Percentiles rank a stretch among this genome's conserved stretches.
These are phyloP conservation scores for Fusarium sp. DNA, from an alignment of 2,329 filamentous ascomycete genomes.

Conservation along the genomic window DNA sequence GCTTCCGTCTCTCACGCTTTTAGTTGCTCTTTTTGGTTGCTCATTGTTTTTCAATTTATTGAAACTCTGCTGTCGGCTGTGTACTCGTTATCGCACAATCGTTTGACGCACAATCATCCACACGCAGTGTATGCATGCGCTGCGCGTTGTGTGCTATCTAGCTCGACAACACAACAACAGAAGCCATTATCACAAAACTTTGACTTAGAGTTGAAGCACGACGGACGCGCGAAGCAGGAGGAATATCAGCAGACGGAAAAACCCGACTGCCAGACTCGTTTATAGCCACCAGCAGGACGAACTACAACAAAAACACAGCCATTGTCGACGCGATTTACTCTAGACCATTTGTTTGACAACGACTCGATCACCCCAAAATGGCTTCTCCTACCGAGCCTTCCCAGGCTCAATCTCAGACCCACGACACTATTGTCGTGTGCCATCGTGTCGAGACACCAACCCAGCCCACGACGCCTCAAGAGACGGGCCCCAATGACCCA, in stretches of 20 bases:
- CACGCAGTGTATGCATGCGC: constrained; percentile 23
- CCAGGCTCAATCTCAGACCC: constrained; percentile 49
- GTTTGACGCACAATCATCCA: constrained; percentile 26
- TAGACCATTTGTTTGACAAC: neutral
- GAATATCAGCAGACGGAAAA: constrained; percentile 21
- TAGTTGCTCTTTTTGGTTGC: neutral
- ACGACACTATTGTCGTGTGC: constrained; percentile 42
- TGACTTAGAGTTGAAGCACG: constrained; percentile 20
- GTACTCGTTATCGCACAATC: neutral
- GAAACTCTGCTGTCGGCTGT: neutral
- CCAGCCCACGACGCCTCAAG: constrained; percentile 48
- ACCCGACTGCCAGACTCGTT: neutral
- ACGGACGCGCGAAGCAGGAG: constrained; percentile 22
- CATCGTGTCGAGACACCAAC: constrained; percentile 51
- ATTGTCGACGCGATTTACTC: constrained; percentile 29
- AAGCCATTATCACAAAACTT: constrained; percentile 31
- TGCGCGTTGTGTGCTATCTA: constrained; percentile 37
- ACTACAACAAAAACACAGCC: constrained; percentile 1
- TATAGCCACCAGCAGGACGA: neutral
- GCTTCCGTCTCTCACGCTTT: constrained; percentile 11
- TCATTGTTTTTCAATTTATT: neutral
- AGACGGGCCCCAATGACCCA: constrained; percentile 48
- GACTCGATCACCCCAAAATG: constrained; percentile 47
- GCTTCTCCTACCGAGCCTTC: constrained; percentile 46
- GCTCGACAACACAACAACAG: constrained; percentile 34